Evolutionary conservation across 1,284 basidiomycete species (phyloP).

Genomic region (Marasmius tenuissimus): DNA sequence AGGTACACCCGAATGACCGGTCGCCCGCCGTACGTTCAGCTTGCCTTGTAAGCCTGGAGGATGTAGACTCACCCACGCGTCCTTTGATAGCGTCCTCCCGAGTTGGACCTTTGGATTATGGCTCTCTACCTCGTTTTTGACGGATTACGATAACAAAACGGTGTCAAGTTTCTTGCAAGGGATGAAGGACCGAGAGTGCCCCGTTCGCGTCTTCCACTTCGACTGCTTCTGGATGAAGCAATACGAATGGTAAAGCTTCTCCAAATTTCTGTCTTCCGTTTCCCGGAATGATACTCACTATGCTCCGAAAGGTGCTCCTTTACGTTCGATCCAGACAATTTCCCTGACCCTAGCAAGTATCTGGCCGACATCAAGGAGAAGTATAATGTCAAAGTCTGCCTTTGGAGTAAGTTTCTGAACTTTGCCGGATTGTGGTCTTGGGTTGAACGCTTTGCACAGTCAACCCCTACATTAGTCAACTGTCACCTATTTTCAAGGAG

Average conservation of each 20-base stretch:
- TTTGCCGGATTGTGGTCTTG: neutral
- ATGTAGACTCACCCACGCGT: neutral
- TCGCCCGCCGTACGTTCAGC: conserved; percentile 50
- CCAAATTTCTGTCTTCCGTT: neutral
- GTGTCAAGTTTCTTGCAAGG: conserved; percentile 70
- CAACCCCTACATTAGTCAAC: conserved; percentile 69
- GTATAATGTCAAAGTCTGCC: conserved; percentile 71
- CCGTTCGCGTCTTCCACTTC: conserved; percentile 76
- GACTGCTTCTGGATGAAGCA: conserved; percentile 85
- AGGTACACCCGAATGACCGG: conserved; percentile 66
- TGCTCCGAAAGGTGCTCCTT: conserved; percentile 61
- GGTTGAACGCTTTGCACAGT: conserved; percentile 34
- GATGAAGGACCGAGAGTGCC: conserved; percentile 66
- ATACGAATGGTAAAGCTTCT: conserved; percentile 58
- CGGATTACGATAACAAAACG: conserved; percentile 65
- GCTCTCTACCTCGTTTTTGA: conserved; percentile 77
- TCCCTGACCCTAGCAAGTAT: conserved; percentile 71
- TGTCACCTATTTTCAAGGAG: conserved; percentile 70
- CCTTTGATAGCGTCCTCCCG: conserved; percentile 51
- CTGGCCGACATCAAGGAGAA: conserved; percentile 66
- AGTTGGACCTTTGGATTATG: conserved; percentile 76
- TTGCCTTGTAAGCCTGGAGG: neutral
- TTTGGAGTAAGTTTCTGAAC: conserved; percentile 57
- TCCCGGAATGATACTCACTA: neutral
- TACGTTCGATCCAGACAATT: conserved; percentile 74